Evolutionary conservation across 2,329 filamentous ascomycete species (phyloP), one percentile per base, ranked within the genome.

Genomic region (Graphilbum sp.): DNA sequence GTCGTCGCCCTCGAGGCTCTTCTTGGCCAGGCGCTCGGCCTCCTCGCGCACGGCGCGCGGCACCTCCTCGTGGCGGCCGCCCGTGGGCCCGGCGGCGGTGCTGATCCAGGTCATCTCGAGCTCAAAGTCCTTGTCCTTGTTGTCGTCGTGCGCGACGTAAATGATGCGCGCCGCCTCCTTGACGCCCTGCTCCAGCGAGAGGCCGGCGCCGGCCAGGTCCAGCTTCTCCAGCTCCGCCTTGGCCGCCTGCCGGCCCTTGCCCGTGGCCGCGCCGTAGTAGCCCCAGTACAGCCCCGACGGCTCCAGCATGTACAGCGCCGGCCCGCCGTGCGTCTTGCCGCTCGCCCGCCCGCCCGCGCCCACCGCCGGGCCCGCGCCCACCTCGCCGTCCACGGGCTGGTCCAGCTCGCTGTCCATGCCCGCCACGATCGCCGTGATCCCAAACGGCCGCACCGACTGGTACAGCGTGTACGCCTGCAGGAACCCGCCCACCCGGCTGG

Each of bases 121-220:
- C 74, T 98, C 90, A 54, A 96, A 98, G 47, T 96, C 90, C 69
- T 98, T 98, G 64, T 96, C 90, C 67, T 96, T 96, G 69, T 88
- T 96, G 60, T 98, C 90, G 59, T 96, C 90, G 57, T 98, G 90
- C 35, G 88, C 87, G 43, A 94, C 75, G 58, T 95, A 92, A 61
- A 98, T 96, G 61, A 98, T 98, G 44, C 86, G 70, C 40, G 90
- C 90, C 25, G 90, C 90, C 67, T 96, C 83, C 69, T 93, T 95
- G 53, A 98, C 84, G 36, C 80, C 90, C 54, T 96, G 78, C 54
- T 80, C 67, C 42, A 98, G 66, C 44, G 79, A 82, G 39, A 96
- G 70, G 37, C 72, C 79, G 11, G 6, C 27, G 27, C 77, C 78
- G 38, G 75, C 68, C 41, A 98, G 73, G 58, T 96, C 85, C 42